Conservation (phyloP, 805 yeast genomes). For the Zygosaccharomyces gambellarensis region DNA sequence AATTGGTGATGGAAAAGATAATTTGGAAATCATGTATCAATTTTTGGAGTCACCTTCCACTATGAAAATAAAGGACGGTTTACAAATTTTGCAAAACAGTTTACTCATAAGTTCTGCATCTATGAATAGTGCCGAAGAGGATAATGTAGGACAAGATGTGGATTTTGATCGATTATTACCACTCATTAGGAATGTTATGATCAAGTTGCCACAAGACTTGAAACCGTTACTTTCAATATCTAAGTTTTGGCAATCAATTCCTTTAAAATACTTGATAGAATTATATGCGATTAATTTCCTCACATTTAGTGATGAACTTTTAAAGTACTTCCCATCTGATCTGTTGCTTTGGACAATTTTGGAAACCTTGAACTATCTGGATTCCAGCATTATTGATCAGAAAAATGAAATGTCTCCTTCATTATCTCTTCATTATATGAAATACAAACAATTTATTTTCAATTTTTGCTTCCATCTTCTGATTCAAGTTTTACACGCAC, state of each 20-base stretch:
- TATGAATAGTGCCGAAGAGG: neutral
- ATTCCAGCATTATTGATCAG: constrained; percentile 18
- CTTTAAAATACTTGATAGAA: constrained; percentile 29
- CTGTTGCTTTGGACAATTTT: constrained; percentile 16
- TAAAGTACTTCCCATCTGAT: neutral
- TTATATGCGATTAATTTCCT: constrained; percentile 30
- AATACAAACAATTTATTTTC: constrained; percentile 26
- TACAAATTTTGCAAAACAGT: constrained; percentile 20
- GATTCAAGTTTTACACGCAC: neutral
- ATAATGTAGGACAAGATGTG: constrained; percentile 1
- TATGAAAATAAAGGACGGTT: constrained; percentile 9
- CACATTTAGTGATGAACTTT: constrained; percentile 13
- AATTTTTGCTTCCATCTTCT: constrained; percentile 23
- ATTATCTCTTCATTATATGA: constrained; percentile 27
- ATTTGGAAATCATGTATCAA: constrained; percentile 9
- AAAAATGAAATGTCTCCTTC: constrained; percentile 15
- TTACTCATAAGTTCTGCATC: constrained; percentile 5
- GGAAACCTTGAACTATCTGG: constrained; percentile 22
- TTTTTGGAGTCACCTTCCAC: constrained; percentile 7
- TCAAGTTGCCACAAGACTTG: constrained; percentile 28
- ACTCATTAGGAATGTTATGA: constrained; percentile 20
- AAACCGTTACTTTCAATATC: constrained; percentile 29
- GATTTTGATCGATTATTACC: constrained; percentile 17
- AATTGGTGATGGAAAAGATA: neutral
- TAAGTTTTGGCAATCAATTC: constrained; percentile 28